These are phyloP conservation scores for Neonectria punicea DNA, from an alignment of 2,329 filamentous ascomycete genomes.

Conservation along the genomic window DNA sequence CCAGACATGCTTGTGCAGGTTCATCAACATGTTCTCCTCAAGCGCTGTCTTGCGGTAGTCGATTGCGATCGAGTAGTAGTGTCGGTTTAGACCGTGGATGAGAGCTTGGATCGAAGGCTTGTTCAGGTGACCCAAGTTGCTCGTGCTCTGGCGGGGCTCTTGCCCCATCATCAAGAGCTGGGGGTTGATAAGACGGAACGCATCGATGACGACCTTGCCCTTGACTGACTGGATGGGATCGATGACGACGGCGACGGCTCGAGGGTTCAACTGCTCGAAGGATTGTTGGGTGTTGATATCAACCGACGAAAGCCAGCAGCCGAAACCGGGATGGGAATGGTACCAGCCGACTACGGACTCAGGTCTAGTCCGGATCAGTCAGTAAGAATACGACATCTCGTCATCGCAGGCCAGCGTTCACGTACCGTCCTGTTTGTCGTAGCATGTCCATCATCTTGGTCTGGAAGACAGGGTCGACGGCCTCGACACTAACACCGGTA, in stretches of 20 bases:
- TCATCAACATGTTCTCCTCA: slow-evolving; percentile 99
- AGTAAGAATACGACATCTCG: slow-evolving; percentile 23
- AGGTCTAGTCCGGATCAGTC: slow-evolving; percentile 65
- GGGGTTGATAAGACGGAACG: slow-evolving; percentile 97
- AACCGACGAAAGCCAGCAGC: slow-evolving; percentile 98
- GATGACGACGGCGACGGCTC: slow-evolving; percentile 96
- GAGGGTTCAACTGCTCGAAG: slow-evolving; percentile 98
- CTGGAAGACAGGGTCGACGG: slow-evolving; percentile 98
- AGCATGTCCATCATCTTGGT: slow-evolving; percentile 99
- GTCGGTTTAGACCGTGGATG: slow-evolving; percentile 96
- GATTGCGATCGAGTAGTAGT: slow-evolving; percentile 99
- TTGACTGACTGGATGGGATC: slow-evolving; percentile 99
- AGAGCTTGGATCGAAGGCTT: slow-evolving; percentile 99
- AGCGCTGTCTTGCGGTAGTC: slow-evolving; percentile 97
- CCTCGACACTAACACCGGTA: slow-evolving; percentile 97
- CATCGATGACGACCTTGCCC: slow-evolving; percentile 99
- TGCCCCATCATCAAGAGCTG: slow-evolving; percentile 98
- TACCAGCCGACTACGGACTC: slow-evolving; percentile 99
- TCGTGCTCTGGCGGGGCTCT: slow-evolving; percentile 96
- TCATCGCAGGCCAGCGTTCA: not conserved
- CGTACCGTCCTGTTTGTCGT: slow-evolving; percentile 92
- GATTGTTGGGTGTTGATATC: slow-evolving; percentile 99
- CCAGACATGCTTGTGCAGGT: slow-evolving; percentile 99
- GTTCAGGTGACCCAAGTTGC: slow-evolving; percentile 96
- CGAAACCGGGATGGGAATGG: slow-evolving; percentile 98